These are phyloP conservation scores for Linum lewisii DNA, from an alignment of 345 rosid genomes.

Conservation along the genomic window DNA sequence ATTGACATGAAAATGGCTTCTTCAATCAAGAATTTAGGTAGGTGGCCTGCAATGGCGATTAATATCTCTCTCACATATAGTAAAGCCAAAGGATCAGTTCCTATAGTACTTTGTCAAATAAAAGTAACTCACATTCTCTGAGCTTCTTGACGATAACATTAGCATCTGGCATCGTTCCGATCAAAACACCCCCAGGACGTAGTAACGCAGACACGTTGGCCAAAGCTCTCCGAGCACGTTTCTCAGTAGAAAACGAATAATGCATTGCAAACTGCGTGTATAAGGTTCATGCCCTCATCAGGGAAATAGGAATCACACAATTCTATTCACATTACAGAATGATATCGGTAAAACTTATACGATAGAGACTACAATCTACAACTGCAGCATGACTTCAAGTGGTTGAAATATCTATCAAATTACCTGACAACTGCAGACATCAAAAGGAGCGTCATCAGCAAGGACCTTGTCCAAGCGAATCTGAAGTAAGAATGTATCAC, in stretches of 20 bases:
- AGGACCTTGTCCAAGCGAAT: slow-evolving; percentile 73
- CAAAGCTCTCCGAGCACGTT: slow-evolving; percentile 85
- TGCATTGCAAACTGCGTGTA: slow-evolving; percentile 82
- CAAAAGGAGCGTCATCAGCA: slow-evolving; percentile 91
- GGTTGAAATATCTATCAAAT: neutral
- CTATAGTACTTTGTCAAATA: neutral
- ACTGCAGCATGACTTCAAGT: neutral
- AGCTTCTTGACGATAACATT: slow-evolving; percentile 84
- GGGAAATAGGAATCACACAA: neutral
- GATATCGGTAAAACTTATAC: no score
- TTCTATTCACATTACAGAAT: no score
- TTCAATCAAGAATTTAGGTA: slow-evolving; percentile 16
- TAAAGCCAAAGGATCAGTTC: neutral
- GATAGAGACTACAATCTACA: neutral
- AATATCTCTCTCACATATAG: slow-evolving; percentile 1
- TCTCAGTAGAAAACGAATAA: slow-evolving; percentile 94
- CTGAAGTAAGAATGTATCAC: slow-evolving; percentile 30
- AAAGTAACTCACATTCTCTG: slow-evolving; percentile 48
- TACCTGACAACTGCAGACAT: slow-evolving; percentile 97
- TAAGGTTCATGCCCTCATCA: slow-evolving; percentile 9
- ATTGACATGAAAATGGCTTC: slow-evolving; percentile 23
- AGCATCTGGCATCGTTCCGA: slow-evolving; percentile 98
- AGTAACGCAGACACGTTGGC: slow-evolving; percentile 90
- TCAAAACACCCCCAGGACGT: slow-evolving; percentile 88
- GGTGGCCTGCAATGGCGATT: slow-evolving; percentile 9